Conservation (phyloP, 2,329 filamentous ascomycete genomes). For the Sarocladium kiliense region DNA sequence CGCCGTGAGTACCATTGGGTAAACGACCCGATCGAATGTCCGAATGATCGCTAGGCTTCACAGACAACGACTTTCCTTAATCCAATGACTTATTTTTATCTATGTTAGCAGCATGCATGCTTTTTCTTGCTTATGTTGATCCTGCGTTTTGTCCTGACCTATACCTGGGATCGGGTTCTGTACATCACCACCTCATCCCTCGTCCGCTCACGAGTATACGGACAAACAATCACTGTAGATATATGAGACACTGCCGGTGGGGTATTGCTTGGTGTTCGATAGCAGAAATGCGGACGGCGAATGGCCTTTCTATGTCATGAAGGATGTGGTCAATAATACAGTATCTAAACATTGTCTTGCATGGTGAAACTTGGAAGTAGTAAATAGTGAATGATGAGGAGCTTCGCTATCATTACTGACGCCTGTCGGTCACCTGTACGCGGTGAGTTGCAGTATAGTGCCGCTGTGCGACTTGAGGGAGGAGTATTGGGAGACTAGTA, state of each 20-base stretch:
- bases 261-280: too few species aligned
- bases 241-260: neutral
- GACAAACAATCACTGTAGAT: neutral
- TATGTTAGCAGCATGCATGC: neutral
- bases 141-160: neutral
- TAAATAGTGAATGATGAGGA: too few species aligned
- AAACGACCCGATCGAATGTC: neutral
- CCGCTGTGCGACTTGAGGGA: too few species aligned
- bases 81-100: neutral
- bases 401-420: too few species aligned
- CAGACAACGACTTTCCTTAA: slow-evolving; percentile 1
- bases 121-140: slow-evolving; percentile 7
- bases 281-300: too few species aligned
- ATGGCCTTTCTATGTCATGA: neutral
- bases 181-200: neutral
- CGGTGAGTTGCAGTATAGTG: too few species aligned
- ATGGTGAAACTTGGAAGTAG: too few species aligned
- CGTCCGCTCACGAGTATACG: neutral
- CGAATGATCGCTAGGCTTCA: neutral
- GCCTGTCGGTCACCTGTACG: too few species aligned
- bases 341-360: too few species aligned
- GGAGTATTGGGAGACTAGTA: too few species aligned
- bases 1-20: too few species aligned
- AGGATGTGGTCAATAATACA: too few species aligned
- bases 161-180: neutral